Evolutionary conservation across 1,139 yeast species (phyloP), one percentile per base, ranked within the genome.

Genomic region (Suhomyces yuchorum): DNA sequence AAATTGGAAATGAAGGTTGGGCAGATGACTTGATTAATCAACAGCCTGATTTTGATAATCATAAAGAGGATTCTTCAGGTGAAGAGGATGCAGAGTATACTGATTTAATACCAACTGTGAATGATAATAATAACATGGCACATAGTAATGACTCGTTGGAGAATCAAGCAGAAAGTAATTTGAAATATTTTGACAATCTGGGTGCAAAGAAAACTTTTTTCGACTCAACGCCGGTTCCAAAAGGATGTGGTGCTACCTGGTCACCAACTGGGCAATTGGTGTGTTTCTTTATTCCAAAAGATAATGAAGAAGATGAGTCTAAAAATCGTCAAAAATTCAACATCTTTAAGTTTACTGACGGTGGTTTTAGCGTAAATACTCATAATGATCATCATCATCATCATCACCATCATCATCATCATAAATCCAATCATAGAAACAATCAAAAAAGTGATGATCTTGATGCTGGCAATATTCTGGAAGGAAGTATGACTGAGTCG

Each of bases 201-300:
- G 45, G 42, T n/a, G 49, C 53, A 8, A 49, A 51, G 19, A 35
- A 43, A 20, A 49, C 64, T 7, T 58, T 67, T 14, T 80, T 84
- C 58, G 96, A 90, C 59, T 84, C 91, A 34, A 89, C 96, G 0
- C 97, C 97, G 0, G 77, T 91, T 3, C 97, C 97, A 0, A 90
- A 88, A 61, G 96, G 93, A 3, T 91, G 97, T 70, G 97, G 97
- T 8, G 97, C 96, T 0, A 73, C 82, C 0, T 91, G 97, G 97
- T 77, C 95, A 0, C 78, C 82, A 14, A 78, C 82, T 2, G 97
- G 97, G 0, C 82, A 81, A 52, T 71, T 91, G 47, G 85, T 91
- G 1, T 88, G 96, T 60, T 91, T 92, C 59, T 90, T 89, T 66
- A 79, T 84, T n/a, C 83, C 86, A 0, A 81, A 80, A 48, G 62